Base-by-base conservation (phyloP, 108 stramenopile species). In the Skeletonema grethae region DNA sequence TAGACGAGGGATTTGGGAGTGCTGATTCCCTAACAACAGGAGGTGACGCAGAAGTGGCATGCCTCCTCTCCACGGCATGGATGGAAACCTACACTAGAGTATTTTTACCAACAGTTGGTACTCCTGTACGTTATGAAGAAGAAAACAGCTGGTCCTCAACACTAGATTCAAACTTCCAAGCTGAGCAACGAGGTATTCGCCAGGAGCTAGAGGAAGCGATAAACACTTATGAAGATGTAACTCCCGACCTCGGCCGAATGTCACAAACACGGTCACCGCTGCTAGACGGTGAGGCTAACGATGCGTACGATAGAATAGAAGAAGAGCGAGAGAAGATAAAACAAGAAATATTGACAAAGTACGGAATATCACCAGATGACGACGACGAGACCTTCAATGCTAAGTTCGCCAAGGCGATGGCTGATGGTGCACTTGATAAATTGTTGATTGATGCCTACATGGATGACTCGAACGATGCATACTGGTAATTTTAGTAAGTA, bases 11-110 rank as follows among this genome's bases (percentile, higher is more conserved):
- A 65, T 91, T 90, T 73, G 88, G 90, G 9, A 86, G 86, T 18
- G 60, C 80, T n/a, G 82, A 86, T 13, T 55, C 72, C 20, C 45
- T 84, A 34, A 74, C 73, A 22, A 79, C 74, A 38, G 67, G 71
- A 57, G 78, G 84, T 31, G 90, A 92, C 69, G 90, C 90, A 0
- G 90, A 92, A 67, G 89, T 94, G 39, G 93, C 93, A 24, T 90
- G 89, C 73, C 75, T 94, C 13, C 69, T 94, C 25, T 90, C 89
- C 24, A 91, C 93, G 16, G 90, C 90, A 18, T 94, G 90, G 78
- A 89, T 94, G 89, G 93, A 94, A 69, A 92, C 90, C 7, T 94
- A 94, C 64, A 77, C 85, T 6, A 72, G 93, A 30, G 77, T 87
- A 32, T 94, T 92, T 75, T 65, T 94, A 6, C 93, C 93, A 8